These are phyloP conservation scores for Geotrichum carabidarum DNA, from an alignment of 1,139 yeast species.

Conservation along the genomic window DNA sequence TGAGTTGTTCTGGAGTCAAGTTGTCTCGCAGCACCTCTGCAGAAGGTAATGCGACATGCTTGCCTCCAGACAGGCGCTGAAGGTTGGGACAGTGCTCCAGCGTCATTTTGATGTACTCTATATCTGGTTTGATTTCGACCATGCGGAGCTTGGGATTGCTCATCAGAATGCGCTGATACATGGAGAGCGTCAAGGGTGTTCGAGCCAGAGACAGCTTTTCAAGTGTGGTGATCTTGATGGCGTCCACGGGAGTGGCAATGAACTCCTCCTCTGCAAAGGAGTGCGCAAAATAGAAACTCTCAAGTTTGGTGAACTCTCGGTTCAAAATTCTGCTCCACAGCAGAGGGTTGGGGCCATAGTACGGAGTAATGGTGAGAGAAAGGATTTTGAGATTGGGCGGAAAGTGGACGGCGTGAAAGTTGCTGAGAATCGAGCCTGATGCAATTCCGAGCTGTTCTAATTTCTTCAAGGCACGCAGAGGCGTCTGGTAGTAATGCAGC, in stretches of 20 bases:
- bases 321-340: slow-evolving; percentile 15
- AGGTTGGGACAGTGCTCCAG: slow-evolving; percentile 17
- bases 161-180: slow-evolving; percentile 7
- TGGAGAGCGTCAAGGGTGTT: slow-evolving; percentile 11
- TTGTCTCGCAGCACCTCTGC: slow-evolving; percentile 14
- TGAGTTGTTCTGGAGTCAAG: slow-evolving; percentile 13
- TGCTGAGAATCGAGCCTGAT: slow-evolving; percentile 17
- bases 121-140: slow-evolving; percentile 18
- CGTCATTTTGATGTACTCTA: slow-evolving; percentile 17
- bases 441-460: slow-evolving; percentile 19
- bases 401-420: slow-evolving; percentile 16
- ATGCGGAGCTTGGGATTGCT: slow-evolving; percentile 16
- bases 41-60: slow-evolving; percentile 17
- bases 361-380: slow-evolving; percentile 17
- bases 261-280: slow-evolving; percentile 15
- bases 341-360: slow-evolving; percentile 17
- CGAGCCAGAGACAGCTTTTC: slow-evolving; percentile 16
- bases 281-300: slow-evolving; percentile 18
- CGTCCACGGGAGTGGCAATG: slow-evolving; percentile 8
- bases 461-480: slow-evolving; percentile 14
- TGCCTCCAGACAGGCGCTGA: slow-evolving; percentile 16
- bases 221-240: slow-evolving; percentile 12
- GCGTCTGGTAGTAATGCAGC: slow-evolving; percentile 18
- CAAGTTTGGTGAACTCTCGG: slow-evolving; percentile 13
- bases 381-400: slow-evolving; percentile 18